phyloP scores from a whole-genome alignment of 169 alveolate genomes.

The Cryptosporidium baileyi region DNA sequence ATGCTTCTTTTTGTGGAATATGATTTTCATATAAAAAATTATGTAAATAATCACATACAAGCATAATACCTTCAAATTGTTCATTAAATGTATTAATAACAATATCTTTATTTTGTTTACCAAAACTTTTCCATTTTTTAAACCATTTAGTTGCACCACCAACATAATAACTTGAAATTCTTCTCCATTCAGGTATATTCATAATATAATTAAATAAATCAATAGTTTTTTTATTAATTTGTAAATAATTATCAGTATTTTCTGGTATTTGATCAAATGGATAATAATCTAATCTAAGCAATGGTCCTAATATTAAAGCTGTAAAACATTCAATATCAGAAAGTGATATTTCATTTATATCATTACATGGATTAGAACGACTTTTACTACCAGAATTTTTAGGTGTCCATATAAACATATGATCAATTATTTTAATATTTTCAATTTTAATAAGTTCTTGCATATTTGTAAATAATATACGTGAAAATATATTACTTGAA shows the following conservation, averaged over 20 bases:
- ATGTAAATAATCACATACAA: conserved; percentile 55
- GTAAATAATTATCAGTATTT: conserved; percentile 5
- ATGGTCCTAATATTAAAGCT: conserved; percentile 27
- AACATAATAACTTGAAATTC: conserved; percentile 51
- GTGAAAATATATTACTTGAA: background rate
- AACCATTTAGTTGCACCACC: conserved; percentile 56
- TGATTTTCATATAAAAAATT: conserved; percentile 6
- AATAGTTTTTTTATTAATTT: conserved; percentile 3
- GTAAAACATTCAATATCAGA: conserved; percentile 61
- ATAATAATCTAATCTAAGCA: conserved; percentile 19
- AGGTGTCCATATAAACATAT: conserved; percentile 64
- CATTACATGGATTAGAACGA: conserved; percentile 42
- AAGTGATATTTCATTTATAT: background rate
- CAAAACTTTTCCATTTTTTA: conserved; percentile 46
- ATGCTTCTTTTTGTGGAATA: conserved; percentile 12
- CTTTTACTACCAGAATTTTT: conserved; percentile 29
- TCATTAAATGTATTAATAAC: conserved; percentile 51
- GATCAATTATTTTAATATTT: conserved; percentile 29
- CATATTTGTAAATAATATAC: conserved; percentile 35
- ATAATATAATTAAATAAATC: background rate
- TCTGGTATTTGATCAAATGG: conserved; percentile 49
- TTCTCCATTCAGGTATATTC: conserved; percentile 68
- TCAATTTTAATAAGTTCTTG: conserved; percentile 37
- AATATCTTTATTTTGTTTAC: background rate
- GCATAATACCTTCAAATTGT: conserved; percentile 64